Percentiles rank a stretch among this genome's conserved stretches.
Evolutionary conservation across 345 rosid genomes (phyloP).

Genomic region (Hibiscus syriacus): DNA sequence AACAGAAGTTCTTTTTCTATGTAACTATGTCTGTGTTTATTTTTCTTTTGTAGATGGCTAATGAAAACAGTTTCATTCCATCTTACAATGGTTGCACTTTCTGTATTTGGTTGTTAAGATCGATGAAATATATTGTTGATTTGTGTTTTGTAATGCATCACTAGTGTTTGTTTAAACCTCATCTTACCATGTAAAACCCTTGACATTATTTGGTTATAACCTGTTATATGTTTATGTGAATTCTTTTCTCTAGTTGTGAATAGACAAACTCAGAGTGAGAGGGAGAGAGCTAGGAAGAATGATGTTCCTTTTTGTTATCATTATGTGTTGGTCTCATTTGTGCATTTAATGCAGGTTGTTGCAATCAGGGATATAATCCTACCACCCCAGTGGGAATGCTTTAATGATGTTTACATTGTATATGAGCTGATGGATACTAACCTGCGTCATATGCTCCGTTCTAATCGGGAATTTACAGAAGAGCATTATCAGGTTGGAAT

Average conservation of each 20-base stretch:
- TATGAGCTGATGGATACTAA: too few relatives aligned
- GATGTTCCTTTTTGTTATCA: not conserved
- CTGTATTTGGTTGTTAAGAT: too few relatives aligned
- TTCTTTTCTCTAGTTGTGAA: too few relatives aligned
- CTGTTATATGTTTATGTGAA: too few relatives aligned
- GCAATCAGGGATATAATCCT: constrained; percentile 37
- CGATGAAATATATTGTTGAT: too few relatives aligned
- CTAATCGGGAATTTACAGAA: constrained; percentile 50
- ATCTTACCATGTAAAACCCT: not conserved
- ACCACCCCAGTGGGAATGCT: constrained; percentile 51
- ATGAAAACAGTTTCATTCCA: not conserved
- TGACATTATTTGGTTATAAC: not conserved
- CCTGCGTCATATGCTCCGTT: constrained; percentile 41
- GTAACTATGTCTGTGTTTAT: not conserved
- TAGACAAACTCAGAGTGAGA: too few relatives aligned
- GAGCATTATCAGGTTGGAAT: constrained; percentile 69
- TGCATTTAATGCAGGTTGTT: constrained; percentile 51
- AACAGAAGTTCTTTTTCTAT: not conserved
- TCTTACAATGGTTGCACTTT: too few relatives aligned
- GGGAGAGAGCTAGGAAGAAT: too few relatives aligned
- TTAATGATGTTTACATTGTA: too few relatives aligned
- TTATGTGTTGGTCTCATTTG: constrained; percentile 4
- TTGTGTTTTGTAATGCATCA: too few relatives aligned
- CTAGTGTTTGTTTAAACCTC: not conserved
- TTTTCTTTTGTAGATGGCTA: not conserved